Evolutionary conservation across 1,139 yeast species (phyloP).

Genomic region (Taphrina pruni): DNA sequence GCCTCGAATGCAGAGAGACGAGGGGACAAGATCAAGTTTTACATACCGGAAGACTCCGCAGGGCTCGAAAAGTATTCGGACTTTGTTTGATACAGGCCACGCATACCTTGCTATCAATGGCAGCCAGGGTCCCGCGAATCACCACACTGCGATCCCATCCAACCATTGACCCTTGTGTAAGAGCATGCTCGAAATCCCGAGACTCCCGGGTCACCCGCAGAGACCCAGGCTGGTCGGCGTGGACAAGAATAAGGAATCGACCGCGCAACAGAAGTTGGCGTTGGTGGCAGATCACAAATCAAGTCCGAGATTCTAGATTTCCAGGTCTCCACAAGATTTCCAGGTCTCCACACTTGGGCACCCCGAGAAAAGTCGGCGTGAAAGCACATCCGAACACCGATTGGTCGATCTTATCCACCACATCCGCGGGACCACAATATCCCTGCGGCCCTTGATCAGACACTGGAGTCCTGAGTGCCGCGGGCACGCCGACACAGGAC

Average conservation of each 20-base stretch:
- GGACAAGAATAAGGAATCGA: conserved; percentile 1
- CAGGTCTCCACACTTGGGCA: not conserved
- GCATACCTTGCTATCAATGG: not conserved
- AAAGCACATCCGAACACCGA: not conserved
- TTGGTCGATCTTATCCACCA: not conserved
- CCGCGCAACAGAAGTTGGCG: not conserved
- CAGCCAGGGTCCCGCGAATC: not conserved
- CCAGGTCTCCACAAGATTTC: not conserved
- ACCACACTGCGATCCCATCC: not conserved
- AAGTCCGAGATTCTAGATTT: not conserved
- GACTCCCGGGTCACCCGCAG: not conserved
- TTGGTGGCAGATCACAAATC: conserved; percentile 10
- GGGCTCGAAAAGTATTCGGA: conserved; percentile 12
- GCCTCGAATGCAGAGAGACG: conserved; percentile 21
- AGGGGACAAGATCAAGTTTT: conserved; percentile 22
- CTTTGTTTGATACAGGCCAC: conserved; percentile 1
- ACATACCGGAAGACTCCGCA: conserved; percentile 16
- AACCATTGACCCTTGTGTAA: not conserved
- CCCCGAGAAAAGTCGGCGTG: not conserved
- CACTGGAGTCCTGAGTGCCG: no score
- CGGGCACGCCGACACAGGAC: no score
- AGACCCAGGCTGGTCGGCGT: not conserved
- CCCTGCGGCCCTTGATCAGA: not conserved
- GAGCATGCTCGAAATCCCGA: conserved; percentile 1
- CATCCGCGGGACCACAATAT: not conserved